Base-by-base conservation (phyloP, 176 grass and related monocot species). In the Calamus simplicifolius region DNA sequence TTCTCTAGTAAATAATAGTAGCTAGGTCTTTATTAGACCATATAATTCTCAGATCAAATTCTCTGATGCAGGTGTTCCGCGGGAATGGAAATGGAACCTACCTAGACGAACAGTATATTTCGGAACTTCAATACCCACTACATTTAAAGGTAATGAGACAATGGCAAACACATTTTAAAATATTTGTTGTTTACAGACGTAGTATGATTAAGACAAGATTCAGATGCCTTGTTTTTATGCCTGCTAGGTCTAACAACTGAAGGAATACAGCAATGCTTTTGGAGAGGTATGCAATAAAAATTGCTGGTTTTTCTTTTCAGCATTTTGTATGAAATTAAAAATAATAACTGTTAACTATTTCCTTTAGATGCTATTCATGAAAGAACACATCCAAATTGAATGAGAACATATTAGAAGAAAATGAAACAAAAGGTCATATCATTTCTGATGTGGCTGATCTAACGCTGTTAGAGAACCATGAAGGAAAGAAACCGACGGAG, bases 241-340 rank as follows among this genome's bases (percentile, higher is more conserved):
- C 74, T 67, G 67, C 29, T 76, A 98, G 93, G 93, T 76, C 56
- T 98, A 70, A 79, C 79, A 73, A 92, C 93, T 51, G 80, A 85
- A 75, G 78, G 78, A 81, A 76, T 92, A 89, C 93, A 98, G 54
- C 74, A 78, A 25, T 98, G 93, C 67, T 98, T 98, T 61, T 98
- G 93, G 93, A 91, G 81, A 91, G 93, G 93, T 98, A 92, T 48
- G 51, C 10, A 13, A 27, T 56, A 29, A 68, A 55, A 38, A 68
- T 43, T 68, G 7, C 17, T 56, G 35, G 35, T 31, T 66, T 25
- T n/a, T 56, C 51, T 56, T 18, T 54, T 8, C 16, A 25, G 16
- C 14, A 3, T 66, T 66, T 18, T 27, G 17, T 17, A 29, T 6
- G 18, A 29, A 13, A 66, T 53, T 53, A 52, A 53, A 29, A 4